Base-by-base conservation (phyloP, 2,329 filamentous ascomycete species). In the Neopestalotiopsis sp. region DNA sequence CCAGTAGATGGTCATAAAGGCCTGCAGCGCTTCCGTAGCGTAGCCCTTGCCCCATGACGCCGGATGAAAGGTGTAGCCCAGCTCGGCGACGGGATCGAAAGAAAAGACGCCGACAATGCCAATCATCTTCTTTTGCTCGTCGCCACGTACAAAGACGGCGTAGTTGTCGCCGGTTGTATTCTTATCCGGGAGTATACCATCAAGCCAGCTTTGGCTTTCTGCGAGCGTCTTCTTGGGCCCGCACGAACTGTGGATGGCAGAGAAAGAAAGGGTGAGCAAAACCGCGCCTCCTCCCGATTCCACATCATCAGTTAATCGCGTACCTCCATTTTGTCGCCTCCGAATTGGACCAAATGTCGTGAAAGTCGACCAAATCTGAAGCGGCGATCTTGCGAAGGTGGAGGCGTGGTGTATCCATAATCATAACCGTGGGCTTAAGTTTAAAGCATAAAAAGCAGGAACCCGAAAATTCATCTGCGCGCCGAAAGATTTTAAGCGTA, bases 341-440 rank as follows among this genome's bases (percentile, higher is more conserved):
- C 13, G 20, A 14, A 17, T 30, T 59, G n/a, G 57, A 59, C 57
- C 57, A 59, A 28, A 59, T 59, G 3, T 59, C 57, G 24, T 59
- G 57, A 32, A 59, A 59, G 57, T 59, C 57, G 30, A 10, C 30
- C 30, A 59, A 24, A 34, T 59, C 57, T 17, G 57, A 59, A 17
- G 57, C 57, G 57, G 57, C 24, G 20, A 59, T 59, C 57, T 59
- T 59, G 57, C 57, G 57, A 30, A 59, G 57, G 57, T 59, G 57
- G 57, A 59, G 57, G 30, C 30, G 57, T 24, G 57, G n/a, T 34
- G 57, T 59, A 59, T 59, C 57, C 57, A 59, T 59, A 30, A 59
- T 59, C 63, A 56, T 61, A 38, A 38, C 10, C 34, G 6, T 38
- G 10, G 4, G 34, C 10, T 38, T 38, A 38, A 38, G 34, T 6